These are phyloP conservation scores for Letharia columbiana DNA, from an alignment of 495 filamentous ascomycete species.

Conservation along the genomic window DNA sequence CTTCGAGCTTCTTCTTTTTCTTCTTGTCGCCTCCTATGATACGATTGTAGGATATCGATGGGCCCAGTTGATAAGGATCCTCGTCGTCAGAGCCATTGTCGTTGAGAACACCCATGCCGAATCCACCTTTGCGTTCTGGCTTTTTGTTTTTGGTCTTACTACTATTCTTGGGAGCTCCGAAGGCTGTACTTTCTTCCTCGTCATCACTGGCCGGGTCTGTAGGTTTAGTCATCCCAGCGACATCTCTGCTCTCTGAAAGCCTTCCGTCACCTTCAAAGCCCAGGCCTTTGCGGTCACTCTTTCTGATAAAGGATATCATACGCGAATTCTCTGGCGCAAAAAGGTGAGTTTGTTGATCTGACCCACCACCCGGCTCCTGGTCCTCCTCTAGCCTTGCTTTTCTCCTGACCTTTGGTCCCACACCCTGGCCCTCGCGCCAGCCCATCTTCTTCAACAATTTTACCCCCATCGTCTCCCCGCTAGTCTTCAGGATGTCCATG, in stretches of 20 bases:
- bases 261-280: slow-evolving; percentile 65
- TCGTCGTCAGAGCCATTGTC: slow-evolving; percentile 97
- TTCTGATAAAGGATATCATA: slow-evolving; percentile 67
- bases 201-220: slow-evolving; percentile 36
- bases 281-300: slow-evolving; percentile 72
- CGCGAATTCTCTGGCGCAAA: slow-evolving; percentile 84
- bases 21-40: slow-evolving; percentile 80
- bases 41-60: slow-evolving; percentile 81
- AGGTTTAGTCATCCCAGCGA: slow-evolving; percentile 19
- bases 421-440: slow-evolving; percentile 88
- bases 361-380: slow-evolving; percentile 30
- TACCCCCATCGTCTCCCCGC: slow-evolving; percentile 81
- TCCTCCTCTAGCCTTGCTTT: slow-evolving; percentile 58
- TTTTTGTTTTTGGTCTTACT: slow-evolving; percentile 41
- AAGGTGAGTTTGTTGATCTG: slow-evolving; percentile 50
- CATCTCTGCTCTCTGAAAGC: slow-evolving; percentile 30
- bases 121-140: slow-evolving; percentile 49
- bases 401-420: slow-evolving; percentile 81
- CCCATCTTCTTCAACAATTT: slow-evolving; percentile 90
- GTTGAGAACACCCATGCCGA: slow-evolving; percentile 86
- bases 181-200: slow-evolving; percentile 42
- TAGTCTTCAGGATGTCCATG: slow-evolving; percentile 64
- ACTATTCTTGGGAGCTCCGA: slow-evolving; percentile 2
- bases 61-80: slow-evolving; percentile 87
- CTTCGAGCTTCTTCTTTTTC: slow-evolving; percentile 54